Evolutionary conservation across 192 early-diverging fungal species (phyloP).

Genomic region (Entomortierella beljakovae): DNA sequence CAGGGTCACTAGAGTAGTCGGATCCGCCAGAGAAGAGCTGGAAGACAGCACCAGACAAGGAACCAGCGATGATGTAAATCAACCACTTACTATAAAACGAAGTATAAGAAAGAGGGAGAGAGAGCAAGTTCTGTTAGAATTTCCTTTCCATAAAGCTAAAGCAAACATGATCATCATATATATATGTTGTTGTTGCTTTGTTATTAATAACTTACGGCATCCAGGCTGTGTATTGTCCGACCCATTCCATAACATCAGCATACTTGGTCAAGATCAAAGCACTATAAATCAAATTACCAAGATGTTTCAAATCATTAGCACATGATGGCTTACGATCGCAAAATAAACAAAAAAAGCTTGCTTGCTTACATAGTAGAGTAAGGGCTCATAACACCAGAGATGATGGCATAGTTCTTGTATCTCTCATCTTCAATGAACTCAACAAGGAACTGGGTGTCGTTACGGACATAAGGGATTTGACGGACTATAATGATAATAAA

Average conservation of each 20-base stretch:
- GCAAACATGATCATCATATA: too few species aligned
- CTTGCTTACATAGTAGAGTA: constrained; percentile 42
- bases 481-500: constrained; percentile 18
- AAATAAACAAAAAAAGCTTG: not conserved
- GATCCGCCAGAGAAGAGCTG: constrained; percentile 49
- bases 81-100: constrained; percentile 28
- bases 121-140: too few species aligned
- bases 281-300: constrained; percentile 6
- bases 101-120: not conserved
- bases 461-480: constrained; percentile 46
- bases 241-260: constrained; percentile 32
- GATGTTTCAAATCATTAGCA: not conserved
- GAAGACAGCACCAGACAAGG: constrained; percentile 44
- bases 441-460: constrained; percentile 49
- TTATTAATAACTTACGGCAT: constrained; percentile 38
- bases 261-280: constrained; percentile 29
- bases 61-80: constrained; percentile 43
- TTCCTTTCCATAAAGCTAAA: too few species aligned
- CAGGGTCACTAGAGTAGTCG: constrained; percentile 46
- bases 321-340: not conserved
- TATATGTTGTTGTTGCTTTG: too few species aligned
- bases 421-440: constrained; percentile 49
- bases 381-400: constrained; percentile 39
- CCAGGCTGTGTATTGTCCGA: constrained; percentile 37
- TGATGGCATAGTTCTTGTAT: constrained; percentile 38